Evolutionary conservation across 1,139 yeast species (phyloP), one percentile per base, ranked within the genome.

Genomic region (Scheffersomyces segobiensis): DNA sequence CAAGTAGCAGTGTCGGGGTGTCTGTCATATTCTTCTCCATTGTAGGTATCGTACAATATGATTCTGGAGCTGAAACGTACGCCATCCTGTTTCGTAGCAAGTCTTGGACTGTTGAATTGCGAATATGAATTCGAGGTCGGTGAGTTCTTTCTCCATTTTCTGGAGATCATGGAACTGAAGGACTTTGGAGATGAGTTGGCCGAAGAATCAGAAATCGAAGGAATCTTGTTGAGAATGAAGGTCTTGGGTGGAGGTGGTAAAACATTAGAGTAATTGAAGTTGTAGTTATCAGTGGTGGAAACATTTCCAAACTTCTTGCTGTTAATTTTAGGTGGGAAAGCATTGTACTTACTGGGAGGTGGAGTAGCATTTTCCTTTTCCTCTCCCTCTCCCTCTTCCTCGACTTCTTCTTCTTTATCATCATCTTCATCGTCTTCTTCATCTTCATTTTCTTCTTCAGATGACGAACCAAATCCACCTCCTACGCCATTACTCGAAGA

Each of bases 1-100:
- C 98, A 93, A 1, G 98, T 93, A 5, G 97, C 97, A 52, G 89
- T 82, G 63, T 93, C 98, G 0, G 98, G 98, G 63, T 89, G 93
- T 67, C 99, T 86, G 71, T 95, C 98, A 71, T 95, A 95, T 65
- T 91, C 97, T 19, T 85, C 87, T 53, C 89, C 88, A 61, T 89
- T 85, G 72, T 90, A 93, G 0, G 98, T 95, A 62, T 93, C 97
- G 73, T 88, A 95, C 54, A 95, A 82, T 14, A 92, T 85, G 63
- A 95, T 91, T 66, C 93, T 82, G 0, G 97, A 88, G 2, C 97
- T 89, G 72, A 95, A 95, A 53, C 86, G 76, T n/a, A 95, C 97
- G 18, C 77, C 75, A 49, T 63, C 57, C 55, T 54, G 49, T n/a
- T 60, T 26, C 56, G 52, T 53, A 20, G 39, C 14, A 22, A 53